These are phyloP conservation scores for Phellinidium pouzarii DNA, from an alignment of 1,284 basidiomycete species.

Conservation along the genomic window DNA sequence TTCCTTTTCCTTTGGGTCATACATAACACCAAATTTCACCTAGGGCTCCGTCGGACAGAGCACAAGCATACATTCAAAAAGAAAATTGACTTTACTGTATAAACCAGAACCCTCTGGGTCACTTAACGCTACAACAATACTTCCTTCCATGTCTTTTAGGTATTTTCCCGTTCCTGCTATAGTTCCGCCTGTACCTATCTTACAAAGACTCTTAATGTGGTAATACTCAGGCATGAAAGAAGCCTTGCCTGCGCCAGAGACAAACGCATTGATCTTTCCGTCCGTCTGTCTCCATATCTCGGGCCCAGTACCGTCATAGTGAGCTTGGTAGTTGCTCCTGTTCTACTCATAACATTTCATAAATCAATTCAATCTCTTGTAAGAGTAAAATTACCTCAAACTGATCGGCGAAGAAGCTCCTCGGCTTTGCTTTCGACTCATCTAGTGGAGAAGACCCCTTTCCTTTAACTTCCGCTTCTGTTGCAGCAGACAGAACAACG, in stretches of 20 bases:
- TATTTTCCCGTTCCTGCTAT: slow-evolving; percentile 82
- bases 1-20: slow-evolving; percentile 84
- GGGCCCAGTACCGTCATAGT: slow-evolving; percentile 86
- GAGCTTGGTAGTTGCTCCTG: slow-evolving; percentile 84
- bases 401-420: slow-evolving; percentile 91
- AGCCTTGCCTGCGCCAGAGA: slow-evolving; percentile 80
- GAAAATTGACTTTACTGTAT: slow-evolving; percentile 72
- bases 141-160: slow-evolving; percentile 64
- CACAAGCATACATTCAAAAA: background rate
- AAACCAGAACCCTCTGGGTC: slow-evolving; percentile 95
- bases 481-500: slow-evolving; percentile 51
- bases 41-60: slow-evolving; percentile 25
- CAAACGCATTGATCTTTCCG: slow-evolving; percentile 79
- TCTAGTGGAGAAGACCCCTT: slow-evolving; percentile 32
- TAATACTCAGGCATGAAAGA: background rate
- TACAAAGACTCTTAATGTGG: slow-evolving; percentile 2
- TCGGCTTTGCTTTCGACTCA: slow-evolving; percentile 43
- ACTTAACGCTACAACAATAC: slow-evolving; percentile 69
- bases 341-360: slow-evolving; percentile 45
- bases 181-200: slow-evolving; percentile 85
- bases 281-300: slow-evolving; percentile 94
- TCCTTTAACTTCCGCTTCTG: slow-evolving; percentile 34
- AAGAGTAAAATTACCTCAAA: slow-evolving; percentile 58
- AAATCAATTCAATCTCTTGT: background rate
- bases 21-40: slow-evolving; percentile 94